These are phyloP conservation scores for Cadophora luteo-olivacea DNA, from an alignment of 2,329 filamentous ascomycete genomes.

Conservation along the genomic window DNA sequence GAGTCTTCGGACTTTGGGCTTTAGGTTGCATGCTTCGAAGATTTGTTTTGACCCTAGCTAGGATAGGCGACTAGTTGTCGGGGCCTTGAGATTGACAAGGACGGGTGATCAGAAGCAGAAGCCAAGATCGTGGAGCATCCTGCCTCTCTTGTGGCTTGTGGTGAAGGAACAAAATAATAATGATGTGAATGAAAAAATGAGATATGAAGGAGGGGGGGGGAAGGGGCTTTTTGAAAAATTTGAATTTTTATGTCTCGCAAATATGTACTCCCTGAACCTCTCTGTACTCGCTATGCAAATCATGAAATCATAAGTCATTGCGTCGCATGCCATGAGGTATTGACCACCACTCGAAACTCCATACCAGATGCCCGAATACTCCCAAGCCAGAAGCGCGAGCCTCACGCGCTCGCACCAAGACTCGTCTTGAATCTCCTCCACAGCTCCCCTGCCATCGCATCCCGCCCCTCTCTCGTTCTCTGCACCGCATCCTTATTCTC, in stretches of 20 bases:
- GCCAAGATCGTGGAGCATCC: too few relatives aligned
- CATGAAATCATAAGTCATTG: not conserved
- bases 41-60: too few relatives aligned
- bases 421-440: constrained; percentile 57
- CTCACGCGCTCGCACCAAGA: not conserved
- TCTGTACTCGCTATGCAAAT: constrained; percentile 12
- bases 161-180: too few relatives aligned
- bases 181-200: not conserved
- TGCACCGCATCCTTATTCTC: constrained; percentile 77
- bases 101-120: too few relatives aligned
- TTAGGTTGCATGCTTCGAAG: too few relatives aligned
- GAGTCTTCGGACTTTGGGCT: too few relatives aligned
- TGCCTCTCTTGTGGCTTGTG: too few relatives aligned
- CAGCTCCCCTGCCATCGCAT: constrained; percentile 69
- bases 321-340: too few relatives aligned
- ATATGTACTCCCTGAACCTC: not conserved
- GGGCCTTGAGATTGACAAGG: too few relatives aligned
- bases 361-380: not conserved
- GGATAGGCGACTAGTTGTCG: too few relatives aligned
- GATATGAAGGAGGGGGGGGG: not conserved
- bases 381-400: not conserved
- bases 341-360: not conserved
- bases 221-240: not conserved
- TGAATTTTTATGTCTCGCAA: not conserved
- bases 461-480: constrained; percentile 65